Percentiles rank a stretch among this genome's conserved stretches.
Conservation (phyloP, 1,284 basidiomycete species). For the Trichosporon ovoides region DNA sequence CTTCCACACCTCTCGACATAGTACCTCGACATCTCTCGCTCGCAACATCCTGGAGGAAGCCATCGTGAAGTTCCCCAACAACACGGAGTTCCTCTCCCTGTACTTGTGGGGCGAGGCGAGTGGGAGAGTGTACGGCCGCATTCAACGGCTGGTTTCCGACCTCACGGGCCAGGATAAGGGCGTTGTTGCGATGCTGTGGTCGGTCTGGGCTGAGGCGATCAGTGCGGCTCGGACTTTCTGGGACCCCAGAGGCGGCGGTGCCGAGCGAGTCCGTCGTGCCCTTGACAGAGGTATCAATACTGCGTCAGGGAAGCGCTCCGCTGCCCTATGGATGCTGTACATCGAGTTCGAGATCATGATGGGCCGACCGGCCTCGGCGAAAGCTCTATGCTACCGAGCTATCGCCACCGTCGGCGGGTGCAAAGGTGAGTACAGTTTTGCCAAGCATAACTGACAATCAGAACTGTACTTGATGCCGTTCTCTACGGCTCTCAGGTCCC, state of each 20-base stretch:
- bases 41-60: constrained; percentile 46
- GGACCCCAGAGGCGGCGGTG: constrained; percentile 35
- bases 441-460: constrained; percentile 41
- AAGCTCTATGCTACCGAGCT: constrained; percentile 71
- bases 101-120: constrained; percentile 48
- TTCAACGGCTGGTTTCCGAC: constrained; percentile 39
- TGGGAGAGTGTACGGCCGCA: constrained; percentile 47
- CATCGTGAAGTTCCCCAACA: constrained; percentile 47
- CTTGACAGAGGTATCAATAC: constrained; percentile 39
- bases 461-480: constrained; percentile 84
- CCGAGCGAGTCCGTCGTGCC: constrained; percentile 39
- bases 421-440: constrained; percentile 34
- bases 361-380: constrained; percentile 61
- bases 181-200: constrained; percentile 37
- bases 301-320: constrained; percentile 24
- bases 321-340: constrained; percentile 65
- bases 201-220: constrained; percentile 44
- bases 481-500: constrained; percentile 59
- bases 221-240: constrained; percentile 35
- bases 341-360: constrained; percentile 75
- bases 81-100: constrained; percentile 49
- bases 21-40: constrained; percentile 34
- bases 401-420: constrained; percentile 56
- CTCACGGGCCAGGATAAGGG: constrained; percentile 26
- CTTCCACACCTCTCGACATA: constrained; percentile 31